These are phyloP conservation scores for Xanthoconium purpureum DNA, from an alignment of 768 basidiomycete genomes.

Conservation along the genomic window DNA sequence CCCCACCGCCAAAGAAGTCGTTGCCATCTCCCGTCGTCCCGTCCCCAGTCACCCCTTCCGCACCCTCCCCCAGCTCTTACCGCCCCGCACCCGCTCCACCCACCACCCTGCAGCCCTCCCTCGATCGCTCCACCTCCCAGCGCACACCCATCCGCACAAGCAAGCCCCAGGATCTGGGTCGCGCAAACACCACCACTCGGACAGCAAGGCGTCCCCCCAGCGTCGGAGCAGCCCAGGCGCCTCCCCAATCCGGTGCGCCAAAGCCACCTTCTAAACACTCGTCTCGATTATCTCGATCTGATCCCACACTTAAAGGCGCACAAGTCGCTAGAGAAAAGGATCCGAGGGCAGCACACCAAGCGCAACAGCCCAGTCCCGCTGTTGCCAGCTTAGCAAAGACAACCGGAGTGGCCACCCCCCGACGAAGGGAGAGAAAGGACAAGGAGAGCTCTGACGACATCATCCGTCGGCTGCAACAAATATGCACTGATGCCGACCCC, in stretches of 20 bases:
- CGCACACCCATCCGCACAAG: conserved; percentile 58
- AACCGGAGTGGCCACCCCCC: conserved; percentile 72
- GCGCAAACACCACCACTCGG: conserved; percentile 70
- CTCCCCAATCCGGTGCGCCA: conserved; percentile 32
- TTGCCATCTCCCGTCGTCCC: conserved; percentile 26
- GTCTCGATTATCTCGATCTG: conserved; percentile 57
- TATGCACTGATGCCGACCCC: conserved; percentile 97
- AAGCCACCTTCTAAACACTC: conserved; percentile 45
- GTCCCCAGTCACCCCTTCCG: conserved; percentile 30
- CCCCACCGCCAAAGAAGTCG: conserved; percentile 43
- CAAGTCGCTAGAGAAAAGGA: conserved; percentile 38
- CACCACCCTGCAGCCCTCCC: conserved; percentile 55
- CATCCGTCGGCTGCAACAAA: conserved; percentile 84
- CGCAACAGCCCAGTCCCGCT: conserved; percentile 58
- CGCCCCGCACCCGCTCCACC: conserved; percentile 79
- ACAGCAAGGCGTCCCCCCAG: conserved; percentile 58
- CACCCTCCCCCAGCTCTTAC: conserved; percentile 47
- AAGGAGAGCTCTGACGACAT: conserved; percentile 85
- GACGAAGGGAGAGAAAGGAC: conserved; percentile 83
- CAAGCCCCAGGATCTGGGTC: conserved; percentile 47
- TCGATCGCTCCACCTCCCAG: conserved; percentile 88
- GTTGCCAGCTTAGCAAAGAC: conserved; percentile 64
- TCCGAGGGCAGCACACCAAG: conserved; percentile 31
- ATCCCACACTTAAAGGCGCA: conserved; percentile 49
- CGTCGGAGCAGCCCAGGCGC: conserved; percentile 27